Percentiles rank a stretch among this genome's conserved stretches.
Conservation (phyloP, 2,329 filamentous ascomycete species). For the Pseudogymnoascus sp. region DNA sequence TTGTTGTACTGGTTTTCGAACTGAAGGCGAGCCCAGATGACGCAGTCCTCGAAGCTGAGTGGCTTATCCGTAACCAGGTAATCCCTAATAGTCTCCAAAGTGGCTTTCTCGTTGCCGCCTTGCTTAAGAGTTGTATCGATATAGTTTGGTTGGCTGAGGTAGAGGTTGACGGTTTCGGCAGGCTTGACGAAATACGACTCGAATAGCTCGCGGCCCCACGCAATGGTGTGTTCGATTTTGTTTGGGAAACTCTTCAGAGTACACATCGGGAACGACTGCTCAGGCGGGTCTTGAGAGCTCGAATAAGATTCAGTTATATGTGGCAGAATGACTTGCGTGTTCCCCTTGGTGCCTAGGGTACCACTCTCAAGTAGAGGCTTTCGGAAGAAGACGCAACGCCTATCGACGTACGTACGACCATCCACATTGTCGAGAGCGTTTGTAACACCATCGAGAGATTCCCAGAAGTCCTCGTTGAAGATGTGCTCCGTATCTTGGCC, state of each 20-base stretch:
- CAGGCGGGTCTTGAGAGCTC: conserved; percentile 90
- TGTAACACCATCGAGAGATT: conserved; percentile 77
- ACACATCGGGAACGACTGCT: conserved; percentile 99
- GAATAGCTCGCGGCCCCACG: conserved; percentile 94
- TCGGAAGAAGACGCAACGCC: conserved; percentile 95
- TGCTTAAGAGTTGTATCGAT: conserved; percentile 81
- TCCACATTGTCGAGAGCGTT: conserved; percentile 98
- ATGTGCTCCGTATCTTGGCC: conserved; percentile 85
- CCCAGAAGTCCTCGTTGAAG: conserved; percentile 93
- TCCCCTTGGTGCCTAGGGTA: conserved; percentile 97
- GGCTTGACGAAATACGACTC: conserved; percentile 90
- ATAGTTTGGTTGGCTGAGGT: conserved; percentile 86
- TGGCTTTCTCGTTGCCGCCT: conserved; percentile 89
- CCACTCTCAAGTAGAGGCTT: conserved; percentile 95
- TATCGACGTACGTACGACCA: conserved; percentile 90
- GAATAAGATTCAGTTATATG: conserved; percentile 94
- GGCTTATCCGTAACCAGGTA: conserved; percentile 89
- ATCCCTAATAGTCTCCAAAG: conserved; percentile 80
- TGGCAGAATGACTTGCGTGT: conserved; percentile 91
- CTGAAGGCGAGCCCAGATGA: conserved; percentile 85
- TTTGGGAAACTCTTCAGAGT: conserved; percentile 96
- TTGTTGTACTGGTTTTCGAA: conserved; percentile 98
- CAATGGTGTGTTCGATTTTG: conserved; percentile 96
- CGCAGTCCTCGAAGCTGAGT: conserved; percentile 87
- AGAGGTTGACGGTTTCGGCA: conserved; percentile 88